phyloP scores from a whole-genome alignment of 768 basidiomycete species.

The Lentinula guzmanii region DNA sequence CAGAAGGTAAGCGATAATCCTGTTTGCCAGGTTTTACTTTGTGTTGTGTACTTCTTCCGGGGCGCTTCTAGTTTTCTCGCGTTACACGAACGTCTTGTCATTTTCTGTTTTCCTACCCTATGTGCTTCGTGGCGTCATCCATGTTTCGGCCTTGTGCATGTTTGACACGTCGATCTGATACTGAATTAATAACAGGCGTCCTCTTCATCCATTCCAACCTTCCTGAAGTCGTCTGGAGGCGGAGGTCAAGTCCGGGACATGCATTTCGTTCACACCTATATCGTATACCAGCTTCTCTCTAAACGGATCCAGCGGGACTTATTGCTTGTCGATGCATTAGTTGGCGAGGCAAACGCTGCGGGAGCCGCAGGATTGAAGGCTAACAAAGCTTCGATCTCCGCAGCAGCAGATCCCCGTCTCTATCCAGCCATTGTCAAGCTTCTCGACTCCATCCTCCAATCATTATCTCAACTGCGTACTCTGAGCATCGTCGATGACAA shows the following conservation, averaged over 20 bases:
- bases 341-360: constrained; percentile 26
- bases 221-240: constrained; percentile 25
- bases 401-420: constrained; percentile 59
- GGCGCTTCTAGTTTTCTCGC: not conserved
- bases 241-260: constrained; percentile 55
- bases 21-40: not conserved
- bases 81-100: not conserved
- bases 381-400: constrained; percentile 17
- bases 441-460: constrained; percentile 81
- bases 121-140: too few species aligned
- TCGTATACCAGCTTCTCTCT: constrained; percentile 82
- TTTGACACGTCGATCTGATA: not conserved
- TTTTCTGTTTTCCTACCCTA: not conserved
- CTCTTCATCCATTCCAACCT: not conserved
- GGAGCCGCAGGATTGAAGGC: not conserved
- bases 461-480: constrained; percentile 75
- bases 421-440: constrained; percentile 86
- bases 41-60: constrained; percentile 7
- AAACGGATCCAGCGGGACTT: constrained; percentile 87
- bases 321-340: constrained; percentile 63
- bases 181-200: not conserved
- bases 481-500: constrained; percentile 85
- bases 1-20: constrained; percentile 52
- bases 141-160: not conserved
- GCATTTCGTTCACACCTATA: constrained; percentile 80